Conservation (phyloP, 257 asterid genomes). For the Solanum neorickii region DNA sequence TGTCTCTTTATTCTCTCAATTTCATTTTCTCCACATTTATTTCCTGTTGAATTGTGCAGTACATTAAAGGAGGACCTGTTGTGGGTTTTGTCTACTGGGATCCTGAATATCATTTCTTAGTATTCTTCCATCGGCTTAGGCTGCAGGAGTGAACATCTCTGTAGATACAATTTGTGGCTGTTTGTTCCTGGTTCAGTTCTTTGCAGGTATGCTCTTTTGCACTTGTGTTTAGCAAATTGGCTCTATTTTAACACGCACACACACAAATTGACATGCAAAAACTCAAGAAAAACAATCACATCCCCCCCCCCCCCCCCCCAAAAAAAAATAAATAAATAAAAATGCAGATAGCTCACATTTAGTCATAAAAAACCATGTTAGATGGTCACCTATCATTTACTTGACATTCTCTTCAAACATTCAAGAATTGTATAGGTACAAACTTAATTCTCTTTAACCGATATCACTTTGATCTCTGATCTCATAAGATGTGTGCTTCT, state of each 20-base stretch:
- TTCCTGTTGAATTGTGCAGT: slow-evolving; percentile 38
- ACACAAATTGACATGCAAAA: too few species aligned
- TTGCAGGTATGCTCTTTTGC: slow-evolving; percentile 21
- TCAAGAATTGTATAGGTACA: not conserved
- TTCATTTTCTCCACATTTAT: not conserved
- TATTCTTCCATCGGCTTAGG: slow-evolving; percentile 78
- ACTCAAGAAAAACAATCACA: too few species aligned
- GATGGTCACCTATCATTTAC: not conserved
- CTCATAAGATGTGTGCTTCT: not conserved
- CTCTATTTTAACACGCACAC: too few species aligned
- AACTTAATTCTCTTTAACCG: not conserved
- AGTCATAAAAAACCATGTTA: not conserved
- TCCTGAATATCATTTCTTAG: slow-evolving; percentile 78
- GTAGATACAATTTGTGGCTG: slow-evolving; percentile 13
- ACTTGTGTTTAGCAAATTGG: not conserved
- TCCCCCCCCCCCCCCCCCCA: too few species aligned
- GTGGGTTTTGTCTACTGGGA: slow-evolving; percentile 95
- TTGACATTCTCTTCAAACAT: not conserved
- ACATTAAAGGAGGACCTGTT: slow-evolving; percentile 87
- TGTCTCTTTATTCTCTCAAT: not conserved
- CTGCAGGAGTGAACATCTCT: slow-evolving; percentile 41
- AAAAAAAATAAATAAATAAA: too few species aligned
- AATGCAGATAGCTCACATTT: not conserved
- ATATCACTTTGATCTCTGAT: not conserved
- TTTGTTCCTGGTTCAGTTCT: slow-evolving; percentile 12